Conservation (phyloP, 495 filamentous ascomycete genomes). For the Pseudomonodictys pantanalensis region DNA sequence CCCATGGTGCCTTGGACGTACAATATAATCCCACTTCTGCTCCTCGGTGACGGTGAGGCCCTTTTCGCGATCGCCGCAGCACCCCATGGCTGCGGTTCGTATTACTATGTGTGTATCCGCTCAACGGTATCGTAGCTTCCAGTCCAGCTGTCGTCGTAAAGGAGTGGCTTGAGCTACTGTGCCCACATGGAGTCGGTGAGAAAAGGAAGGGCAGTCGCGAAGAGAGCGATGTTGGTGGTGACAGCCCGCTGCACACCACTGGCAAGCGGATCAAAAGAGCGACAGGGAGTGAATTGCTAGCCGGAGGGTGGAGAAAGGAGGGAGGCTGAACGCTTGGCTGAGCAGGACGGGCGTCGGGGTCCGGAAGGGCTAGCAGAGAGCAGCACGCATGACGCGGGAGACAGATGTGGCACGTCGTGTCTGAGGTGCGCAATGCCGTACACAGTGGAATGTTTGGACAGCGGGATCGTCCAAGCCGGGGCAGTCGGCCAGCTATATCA, state of each 20-base stretch:
- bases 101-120: conserved; percentile 25
- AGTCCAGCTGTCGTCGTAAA: conserved; percentile 30
- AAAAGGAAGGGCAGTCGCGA: not conserved
- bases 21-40: conserved; percentile 94
- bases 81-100: conserved; percentile 59
- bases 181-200: conserved; percentile 15
- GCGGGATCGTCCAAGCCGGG: conserved; percentile 1
- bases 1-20: conserved; percentile 46
- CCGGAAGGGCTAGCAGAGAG: conserved; percentile 2
- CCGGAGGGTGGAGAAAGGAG: conserved; percentile 8
- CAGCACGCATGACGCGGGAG: conserved; percentile 28
- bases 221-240: conserved; percentile 15
- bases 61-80: conserved; percentile 67
- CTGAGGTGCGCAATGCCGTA: conserved; percentile 28
- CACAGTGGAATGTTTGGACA: conserved; percentile 24
- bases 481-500: not conserved
- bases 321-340: conserved; percentile 6
- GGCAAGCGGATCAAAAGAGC: conserved; percentile 10
- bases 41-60: conserved; percentile 62
- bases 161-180: conserved; percentile 18
- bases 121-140: conserved; percentile 29
- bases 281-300: conserved; percentile 14
- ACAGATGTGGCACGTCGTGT: conserved; percentile 27
- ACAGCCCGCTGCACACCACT: conserved; percentile 36
- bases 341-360: not conserved